phyloP scores from a whole-genome alignment of 768 basidiomycete species.

The Heimioporus sp. region DNA sequence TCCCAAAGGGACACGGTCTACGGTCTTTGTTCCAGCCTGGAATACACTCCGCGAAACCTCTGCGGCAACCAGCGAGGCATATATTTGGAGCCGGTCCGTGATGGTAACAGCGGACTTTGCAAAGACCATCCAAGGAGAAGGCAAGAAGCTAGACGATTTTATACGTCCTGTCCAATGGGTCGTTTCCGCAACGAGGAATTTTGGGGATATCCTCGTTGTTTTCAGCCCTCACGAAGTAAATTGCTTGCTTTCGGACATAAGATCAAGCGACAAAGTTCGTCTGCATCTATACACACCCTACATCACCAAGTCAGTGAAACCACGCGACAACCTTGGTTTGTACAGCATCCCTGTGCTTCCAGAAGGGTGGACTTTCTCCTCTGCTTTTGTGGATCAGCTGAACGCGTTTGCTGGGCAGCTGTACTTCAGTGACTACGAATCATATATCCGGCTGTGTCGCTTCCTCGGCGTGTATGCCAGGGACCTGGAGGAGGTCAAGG shows the following conservation, averaged over 20 bases:
- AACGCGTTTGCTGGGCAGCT: conserved; percentile 47
- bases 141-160: conserved; percentile 28
- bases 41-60: conserved; percentile 6
- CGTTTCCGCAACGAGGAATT: conserved; percentile 33
- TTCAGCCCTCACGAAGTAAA: conserved; percentile 44
- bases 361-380: conserved; percentile 9
- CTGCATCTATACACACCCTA: conserved; percentile 44
- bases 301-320: conserved; percentile 29
- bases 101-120: conserved; percentile 17
- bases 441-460: conserved; percentile 35
- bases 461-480: conserved; percentile 38
- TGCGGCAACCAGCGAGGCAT: conserved; percentile 12
- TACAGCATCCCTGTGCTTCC: conserved; percentile 23
- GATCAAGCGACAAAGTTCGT: conserved; percentile 28
- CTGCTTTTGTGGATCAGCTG: conserved; percentile 30
- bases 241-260: conserved; percentile 36
- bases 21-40: conserved; percentile 20
- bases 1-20: conserved; percentile 1
- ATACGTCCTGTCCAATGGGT: conserved; percentile 45
- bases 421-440: conserved; percentile 32
- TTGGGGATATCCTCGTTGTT: conserved; percentile 30
- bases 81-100: conserved; percentile 16
- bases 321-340: conserved; percentile 34
- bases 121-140: neutral
- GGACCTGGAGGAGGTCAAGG: conserved; percentile 46